Base-by-base conservation (phyloP, 1,139 yeast species). In the Saccharomyces hybrid region DNA sequence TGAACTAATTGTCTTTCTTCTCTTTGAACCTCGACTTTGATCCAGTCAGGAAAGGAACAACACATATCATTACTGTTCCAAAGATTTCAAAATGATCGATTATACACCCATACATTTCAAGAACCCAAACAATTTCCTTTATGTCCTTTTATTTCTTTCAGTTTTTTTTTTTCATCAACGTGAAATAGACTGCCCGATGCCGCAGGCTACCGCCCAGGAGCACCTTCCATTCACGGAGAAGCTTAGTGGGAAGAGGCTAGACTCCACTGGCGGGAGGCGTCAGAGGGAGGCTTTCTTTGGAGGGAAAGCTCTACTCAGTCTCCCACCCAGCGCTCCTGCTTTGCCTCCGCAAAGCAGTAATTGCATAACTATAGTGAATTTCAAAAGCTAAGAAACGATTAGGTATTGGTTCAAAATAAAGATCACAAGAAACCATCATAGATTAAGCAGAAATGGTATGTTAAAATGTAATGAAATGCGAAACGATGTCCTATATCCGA, bases 381-480 rank as follows among this genome's bases (percentile, higher is more conserved):
- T 47, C 49, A 38, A 38, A 11, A 38, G 44, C 44, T 16, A 20
- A 8, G 3, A 0, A 6, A 34, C 5, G 44, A 2, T 38, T 38
- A 20, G 13, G 11, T 38, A 38, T 38, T 38, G n/a, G 25, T 38
- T 38, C 4, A 38, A 16, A 20, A 38, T 4, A 58, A 38, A 20
- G 44, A 38, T 9, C 4, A 5, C 44, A 38, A 38, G 44, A 38
- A 57, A 58, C 59, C 61, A 57, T 56, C 57, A 57, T 59, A 61
- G 64, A 63, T 59, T 60, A 59, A 56, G 61, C 63, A 58, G 63
- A 60, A 59, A 63, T 63, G 66, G 66, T 63, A 63, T 63, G 66
- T 61, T 52, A 20, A 48, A 50, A 9, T 20, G 20, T 25, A 27
- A 4, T 38, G 8, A 30, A 30, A 42, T 16, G 13, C 11, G 14